Percentiles rank a stretch among this genome's conserved stretches.
Evolutionary conservation across 2,329 filamentous ascomycete genomes (phyloP).

Genomic region (Pseudogymnoascus sp.): DNA sequence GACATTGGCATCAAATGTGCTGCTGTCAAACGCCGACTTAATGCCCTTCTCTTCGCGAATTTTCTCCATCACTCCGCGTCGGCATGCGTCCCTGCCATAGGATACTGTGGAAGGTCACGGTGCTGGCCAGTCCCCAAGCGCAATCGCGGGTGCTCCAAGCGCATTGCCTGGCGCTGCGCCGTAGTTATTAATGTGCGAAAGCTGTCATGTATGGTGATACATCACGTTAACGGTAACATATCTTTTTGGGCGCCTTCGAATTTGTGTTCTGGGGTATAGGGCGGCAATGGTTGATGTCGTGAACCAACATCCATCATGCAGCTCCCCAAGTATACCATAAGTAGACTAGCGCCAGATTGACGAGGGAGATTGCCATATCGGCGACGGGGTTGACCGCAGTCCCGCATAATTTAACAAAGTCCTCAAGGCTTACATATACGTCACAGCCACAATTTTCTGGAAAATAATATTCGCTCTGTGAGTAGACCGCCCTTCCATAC

Average conservation of each 20-base stretch:
- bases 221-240: neutral
- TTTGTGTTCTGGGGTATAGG: neutral
- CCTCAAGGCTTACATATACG: slow-evolving; percentile 8
- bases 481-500: neutral
- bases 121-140: neutral
- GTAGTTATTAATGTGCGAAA: neutral
- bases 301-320: neutral
- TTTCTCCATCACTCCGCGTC: slow-evolving; percentile 25
- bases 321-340: neutral
- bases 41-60: slow-evolving; percentile 49
- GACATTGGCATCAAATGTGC: slow-evolving; percentile 77
- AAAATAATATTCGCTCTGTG: neutral
- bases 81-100: slow-evolving; percentile 4
- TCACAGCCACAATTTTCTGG: neutral
- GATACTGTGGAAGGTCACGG: slow-evolving; percentile 1
- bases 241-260: neutral
- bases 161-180: slow-evolving; percentile 1
- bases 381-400: neutral
- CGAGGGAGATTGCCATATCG: slow-evolving; percentile 4
- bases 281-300: neutral
- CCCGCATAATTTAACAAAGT: slow-evolving; percentile 6
- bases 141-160: neutral
- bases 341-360: slow-evolving; percentile 7
- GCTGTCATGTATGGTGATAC: neutral
- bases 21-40: slow-evolving; percentile 70